Conservation (phyloP, 176 grass and related monocot genomes). For the Typha latifolia region DNA sequence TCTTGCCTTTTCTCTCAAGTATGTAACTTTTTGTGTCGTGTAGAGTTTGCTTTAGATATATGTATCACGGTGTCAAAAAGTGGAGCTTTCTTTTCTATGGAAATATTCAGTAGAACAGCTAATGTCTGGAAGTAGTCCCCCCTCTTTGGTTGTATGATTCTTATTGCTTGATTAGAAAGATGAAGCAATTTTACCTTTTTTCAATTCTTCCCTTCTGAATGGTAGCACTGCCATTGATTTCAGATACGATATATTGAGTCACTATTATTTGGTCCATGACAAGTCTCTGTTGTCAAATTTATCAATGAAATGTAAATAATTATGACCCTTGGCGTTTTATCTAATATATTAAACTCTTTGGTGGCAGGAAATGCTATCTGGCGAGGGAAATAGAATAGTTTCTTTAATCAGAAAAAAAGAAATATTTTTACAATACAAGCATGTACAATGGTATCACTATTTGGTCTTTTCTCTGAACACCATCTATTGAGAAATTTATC, state of each 20-base stretch:
- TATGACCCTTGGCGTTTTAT: too few species aligned
- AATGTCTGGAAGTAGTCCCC: constrained; percentile 24
- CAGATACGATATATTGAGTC: not conserved
- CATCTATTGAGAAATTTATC: too few species aligned
- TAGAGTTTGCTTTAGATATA: constrained; percentile 57
- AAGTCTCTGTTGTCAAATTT: too few species aligned
- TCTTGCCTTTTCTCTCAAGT: constrained; percentile 47
- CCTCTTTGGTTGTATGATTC: constrained; percentile 39
- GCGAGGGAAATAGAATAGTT: too few species aligned
- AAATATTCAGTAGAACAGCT: constrained; percentile 41
- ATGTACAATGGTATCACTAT: too few species aligned
- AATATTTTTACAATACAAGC: too few species aligned
- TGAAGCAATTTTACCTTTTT: constrained; percentile 7
- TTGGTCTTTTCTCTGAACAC: too few species aligned
- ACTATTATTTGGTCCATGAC: too few species aligned
- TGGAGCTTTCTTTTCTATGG: constrained; percentile 31
- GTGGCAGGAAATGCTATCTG: too few species aligned
- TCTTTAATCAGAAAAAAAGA: too few species aligned
- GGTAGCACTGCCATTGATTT: not conserved
- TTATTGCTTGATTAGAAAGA: constrained; percentile 37
- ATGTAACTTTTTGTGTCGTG: constrained; percentile 19
- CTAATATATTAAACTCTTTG: too few species aligned
- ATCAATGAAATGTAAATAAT: too few species aligned
- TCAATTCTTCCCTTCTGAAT: not conserved
- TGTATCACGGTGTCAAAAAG: constrained; percentile 39